These are phyloP conservation scores for Filobasidium wieringae DNA, from an alignment of 768 basidiomycete genomes.

Conservation along the genomic window DNA sequence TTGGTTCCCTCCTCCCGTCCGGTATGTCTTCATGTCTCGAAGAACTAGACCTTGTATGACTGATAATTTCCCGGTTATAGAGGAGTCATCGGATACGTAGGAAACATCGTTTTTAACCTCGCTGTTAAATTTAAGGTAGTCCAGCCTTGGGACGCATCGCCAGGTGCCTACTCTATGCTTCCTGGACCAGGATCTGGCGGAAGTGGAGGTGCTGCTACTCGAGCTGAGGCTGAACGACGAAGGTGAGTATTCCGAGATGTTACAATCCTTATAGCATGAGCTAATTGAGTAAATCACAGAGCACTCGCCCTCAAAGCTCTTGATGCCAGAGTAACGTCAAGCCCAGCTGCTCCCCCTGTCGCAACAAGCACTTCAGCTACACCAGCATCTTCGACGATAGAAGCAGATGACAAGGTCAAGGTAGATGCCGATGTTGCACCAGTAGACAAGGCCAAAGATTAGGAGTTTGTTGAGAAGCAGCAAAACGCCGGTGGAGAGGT, in stretches of 20 bases:
- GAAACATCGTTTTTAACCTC: conserved; percentile 56
- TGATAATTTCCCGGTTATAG: conserved; percentile 40
- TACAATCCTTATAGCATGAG: background rate
- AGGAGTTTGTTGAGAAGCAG: no score
- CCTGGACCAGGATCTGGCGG: conserved; percentile 55
- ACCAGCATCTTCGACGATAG: no score
- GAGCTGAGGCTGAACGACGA: conserved; percentile 92
- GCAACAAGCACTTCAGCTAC: no score
- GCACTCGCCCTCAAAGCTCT: conserved; percentile 93
- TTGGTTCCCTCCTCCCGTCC: conserved; percentile 93
- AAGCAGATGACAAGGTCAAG: no score
- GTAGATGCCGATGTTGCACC: no score
- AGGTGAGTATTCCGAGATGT: conserved; percentile 48
- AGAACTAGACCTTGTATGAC: background rate
- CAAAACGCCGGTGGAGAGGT: no score
- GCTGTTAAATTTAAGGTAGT: conserved; percentile 59
- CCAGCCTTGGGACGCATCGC: conserved; percentile 44
- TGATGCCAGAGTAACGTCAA: conserved; percentile 49
- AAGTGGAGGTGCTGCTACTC: conserved; percentile 34
- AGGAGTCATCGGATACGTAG: conserved; percentile 56
- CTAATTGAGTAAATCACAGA: conserved; percentile 41
- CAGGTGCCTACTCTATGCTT: conserved; percentile 51
- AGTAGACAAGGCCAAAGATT: no score
- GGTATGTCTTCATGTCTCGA: conserved; percentile 50
- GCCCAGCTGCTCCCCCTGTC: no score